Evolutionary conservation across 306 rosid genomes (phyloP).

Genomic region (Inga laurina): DNA sequence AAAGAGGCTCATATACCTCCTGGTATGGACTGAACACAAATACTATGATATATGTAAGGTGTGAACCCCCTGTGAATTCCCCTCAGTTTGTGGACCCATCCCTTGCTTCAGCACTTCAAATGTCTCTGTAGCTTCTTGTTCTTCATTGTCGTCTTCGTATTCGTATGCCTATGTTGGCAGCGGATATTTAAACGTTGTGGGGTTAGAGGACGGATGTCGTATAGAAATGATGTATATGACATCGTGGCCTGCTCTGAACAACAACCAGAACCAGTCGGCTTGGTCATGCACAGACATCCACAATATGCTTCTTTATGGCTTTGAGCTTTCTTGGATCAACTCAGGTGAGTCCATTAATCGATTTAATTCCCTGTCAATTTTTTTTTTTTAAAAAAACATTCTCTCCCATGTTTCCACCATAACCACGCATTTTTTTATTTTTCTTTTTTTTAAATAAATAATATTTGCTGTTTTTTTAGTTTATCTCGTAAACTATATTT

Average conservation of each 20-base stretch:
- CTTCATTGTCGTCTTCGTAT: background rate
- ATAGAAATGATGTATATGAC: background rate
- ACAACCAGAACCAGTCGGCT: background rate
- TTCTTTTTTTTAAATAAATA: no score
- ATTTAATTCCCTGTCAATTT: no score
- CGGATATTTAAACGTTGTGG: background rate
- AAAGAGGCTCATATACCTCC: background rate
- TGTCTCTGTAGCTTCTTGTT: no score
- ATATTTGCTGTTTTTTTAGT: no score
- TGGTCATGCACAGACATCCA: background rate
- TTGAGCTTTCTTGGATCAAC: background rate
- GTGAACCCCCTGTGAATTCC: background rate
- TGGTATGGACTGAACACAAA: background rate
- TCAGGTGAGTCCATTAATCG: no score
- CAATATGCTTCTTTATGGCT: background rate
- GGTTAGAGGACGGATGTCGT: background rate
- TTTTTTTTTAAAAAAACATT: no score
- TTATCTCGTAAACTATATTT: no score
- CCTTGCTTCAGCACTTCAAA: background rate
- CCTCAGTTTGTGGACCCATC: background rate
- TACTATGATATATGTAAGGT: background rate
- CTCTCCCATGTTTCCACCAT: no score
- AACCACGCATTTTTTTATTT: no score
- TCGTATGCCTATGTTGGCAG: background rate
- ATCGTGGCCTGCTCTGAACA: background rate